Evolutionary conservation across 768 basidiomycete species (phyloP).

Genomic region (Trametes sanguinea): DNA sequence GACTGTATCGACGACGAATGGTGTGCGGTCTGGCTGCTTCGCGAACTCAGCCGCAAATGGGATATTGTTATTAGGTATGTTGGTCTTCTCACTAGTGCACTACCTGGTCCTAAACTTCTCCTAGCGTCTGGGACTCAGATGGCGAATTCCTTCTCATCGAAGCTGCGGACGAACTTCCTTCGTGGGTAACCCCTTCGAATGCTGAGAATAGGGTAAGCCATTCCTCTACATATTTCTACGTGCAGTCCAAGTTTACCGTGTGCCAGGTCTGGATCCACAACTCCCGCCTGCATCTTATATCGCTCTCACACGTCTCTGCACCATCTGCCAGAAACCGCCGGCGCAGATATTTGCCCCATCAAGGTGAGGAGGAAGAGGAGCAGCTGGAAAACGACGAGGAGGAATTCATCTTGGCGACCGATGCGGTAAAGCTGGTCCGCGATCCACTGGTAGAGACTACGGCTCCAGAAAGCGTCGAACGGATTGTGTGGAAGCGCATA

Average conservation of each 20-base stretch:
- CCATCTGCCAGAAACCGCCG: conserved; percentile 55
- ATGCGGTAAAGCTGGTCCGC: conserved; percentile 66
- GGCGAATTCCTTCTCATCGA: conserved; percentile 97
- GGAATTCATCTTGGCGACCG: conserved; percentile 55
- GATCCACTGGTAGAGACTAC: conserved; percentile 54
- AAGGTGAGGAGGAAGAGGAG: conserved; percentile 53
- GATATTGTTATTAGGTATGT: conserved; percentile 78
- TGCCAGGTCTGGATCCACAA: conserved; percentile 88
- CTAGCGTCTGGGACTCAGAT: conserved; percentile 82
- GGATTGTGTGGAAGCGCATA: conserved; percentile 70
- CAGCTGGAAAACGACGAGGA: conserved; percentile 41
- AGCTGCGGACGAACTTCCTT: conserved; percentile 85
- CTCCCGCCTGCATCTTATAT: conserved; percentile 84
- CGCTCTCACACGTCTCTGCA: conserved; percentile 72
- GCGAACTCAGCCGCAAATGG: conserved; percentile 75
- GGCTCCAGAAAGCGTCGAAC: conserved; percentile 63
- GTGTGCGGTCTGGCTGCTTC: conserved; percentile 89
- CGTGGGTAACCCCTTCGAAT: conserved; percentile 91
- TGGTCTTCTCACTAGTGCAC: neutral
- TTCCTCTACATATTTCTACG: neutral
- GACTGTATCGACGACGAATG: conserved; percentile 99
- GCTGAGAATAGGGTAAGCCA: conserved; percentile 86
- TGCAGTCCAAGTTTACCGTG: conserved; percentile 11
- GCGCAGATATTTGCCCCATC: conserved; percentile 44
- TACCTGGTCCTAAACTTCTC: neutral